A percentile compares a stretch with the other conserved stretches of the same genome.
Conservation (phyloP, 495 filamentous ascomycete genomes). For the Hypoxylon intermedium region DNA sequence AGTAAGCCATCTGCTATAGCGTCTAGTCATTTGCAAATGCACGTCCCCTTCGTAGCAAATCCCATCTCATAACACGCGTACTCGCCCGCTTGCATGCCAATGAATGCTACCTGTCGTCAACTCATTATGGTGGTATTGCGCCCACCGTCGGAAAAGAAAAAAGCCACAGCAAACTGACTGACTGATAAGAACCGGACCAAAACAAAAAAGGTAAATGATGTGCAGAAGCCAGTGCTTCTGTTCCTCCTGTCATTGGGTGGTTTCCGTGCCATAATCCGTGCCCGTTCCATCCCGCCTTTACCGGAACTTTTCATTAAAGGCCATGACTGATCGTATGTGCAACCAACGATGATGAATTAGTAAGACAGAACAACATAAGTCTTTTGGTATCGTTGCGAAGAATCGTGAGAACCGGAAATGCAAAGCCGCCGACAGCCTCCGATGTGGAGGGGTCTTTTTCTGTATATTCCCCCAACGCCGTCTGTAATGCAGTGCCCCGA, state of each 20-base stretch:
- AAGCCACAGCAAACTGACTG: conserved; percentile 34
- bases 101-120: conserved; percentile 39
- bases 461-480: conserved; percentile 45
- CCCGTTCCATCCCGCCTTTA: conserved; percentile 35
- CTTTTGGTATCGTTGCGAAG: conserved; percentile 47
- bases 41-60: conserved; percentile 8
- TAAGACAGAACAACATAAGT: conserved; percentile 42
- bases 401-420: conserved; percentile 41
- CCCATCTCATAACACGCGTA: conserved; percentile 16
- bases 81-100: conserved; percentile 23
- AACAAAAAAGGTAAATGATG: conserved; percentile 9
- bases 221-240: conserved; percentile 30
- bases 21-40: conserved; percentile 38
- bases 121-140: conserved; percentile 35
- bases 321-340: conserved; percentile 38
- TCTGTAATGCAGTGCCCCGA: conserved; percentile 39
- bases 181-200: conserved; percentile 27
- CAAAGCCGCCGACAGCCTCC: conserved; percentile 34
- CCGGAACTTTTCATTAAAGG: conserved; percentile 33
- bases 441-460: conserved; percentile 38
- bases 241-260: conserved; percentile 36
- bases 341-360: conserved; percentile 38
- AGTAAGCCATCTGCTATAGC: conserved; percentile 26
- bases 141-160: conserved; percentile 21
- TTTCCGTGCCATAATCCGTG: conserved; percentile 33